Base-by-base conservation (phyloP, 2,329 filamentous ascomycete genomes). In the Penicillium brasilianum region DNA sequence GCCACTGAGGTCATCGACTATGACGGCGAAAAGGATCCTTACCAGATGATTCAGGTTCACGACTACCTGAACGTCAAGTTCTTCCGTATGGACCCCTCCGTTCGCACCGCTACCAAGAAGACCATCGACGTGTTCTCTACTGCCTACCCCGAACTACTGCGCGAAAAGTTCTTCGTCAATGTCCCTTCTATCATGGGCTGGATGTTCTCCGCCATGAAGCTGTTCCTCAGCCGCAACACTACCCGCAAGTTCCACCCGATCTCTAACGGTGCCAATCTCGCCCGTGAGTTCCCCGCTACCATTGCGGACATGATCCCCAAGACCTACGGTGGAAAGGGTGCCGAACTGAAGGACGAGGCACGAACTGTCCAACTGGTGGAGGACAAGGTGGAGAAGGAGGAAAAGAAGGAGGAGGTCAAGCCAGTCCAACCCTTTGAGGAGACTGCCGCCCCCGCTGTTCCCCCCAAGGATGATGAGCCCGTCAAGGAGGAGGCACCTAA, bases 131-230 rank as follows among this genome's bases (percentile, higher is more conserved):
- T 90, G 55, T 92, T 97, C 75, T 86, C 88, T 55, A 88, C 86
- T 68, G 90, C 91, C 67, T 97, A 97, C 80, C 93, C 94, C 0
- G 94, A 97, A 81, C 87, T 96, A 10, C 84, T 97, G 52, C 87
- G 87, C 70, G 87, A 94, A 80, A 97, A 97, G 83, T 97, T 93
- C 84, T 97, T 97, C 74, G 90, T 97, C 80, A 97, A 97, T 72
- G 92, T 97, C 6, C 94, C 94, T 0, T 79, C 88, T 58, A 83
- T 97, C 71, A 97, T 97, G 93, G 91, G 92, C 59, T 97, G 93
- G 84, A 85, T 93, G 74, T 93, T 90, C 75, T 81, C 83, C 20
- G 84, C 89, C 57, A 89, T 93, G 81, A 93, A 92, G 81, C 78
- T 91, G 18, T 89, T 93, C 75, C 81, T 93, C 46, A 87, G 88